Percentiles rank a stretch among this genome's conserved stretches.
Conservation (phyloP, 176 grass and related monocot genomes). For the Musa troglodytarum region DNA sequence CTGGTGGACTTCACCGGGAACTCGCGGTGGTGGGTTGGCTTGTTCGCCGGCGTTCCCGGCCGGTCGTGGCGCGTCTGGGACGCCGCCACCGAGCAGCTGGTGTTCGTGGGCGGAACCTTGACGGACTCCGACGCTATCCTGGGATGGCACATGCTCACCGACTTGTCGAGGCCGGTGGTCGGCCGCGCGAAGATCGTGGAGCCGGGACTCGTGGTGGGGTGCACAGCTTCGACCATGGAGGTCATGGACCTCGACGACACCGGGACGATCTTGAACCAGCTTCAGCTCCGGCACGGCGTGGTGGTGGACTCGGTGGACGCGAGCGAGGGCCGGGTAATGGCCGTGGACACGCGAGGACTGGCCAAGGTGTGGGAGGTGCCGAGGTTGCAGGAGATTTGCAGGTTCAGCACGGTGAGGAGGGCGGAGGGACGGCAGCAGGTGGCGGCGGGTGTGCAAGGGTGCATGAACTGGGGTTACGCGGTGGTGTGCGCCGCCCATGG, state of each 20-base stretch:
- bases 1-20: constrained; percentile 30
- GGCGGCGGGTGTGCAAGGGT: not conserved
- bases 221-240: constrained; percentile 25
- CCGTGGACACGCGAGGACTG: constrained; percentile 15
- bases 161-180: constrained; percentile 7
- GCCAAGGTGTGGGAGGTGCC: constrained; percentile 18
- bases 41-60: constrained; percentile 30
- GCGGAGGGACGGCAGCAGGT: not conserved
- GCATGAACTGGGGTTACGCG: constrained; percentile 39
- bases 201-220: constrained; percentile 10
- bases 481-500: constrained; percentile 2
- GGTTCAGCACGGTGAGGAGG: constrained; percentile 5
- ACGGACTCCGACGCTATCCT: constrained; percentile 23
- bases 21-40: constrained; percentile 29
- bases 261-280: constrained; percentile 6
- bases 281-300: constrained; percentile 7
- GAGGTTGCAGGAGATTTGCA: constrained; percentile 16
- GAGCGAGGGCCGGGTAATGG: constrained; percentile 10
- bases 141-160: constrained; percentile 33
- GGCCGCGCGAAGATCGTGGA: constrained; percentile 4
- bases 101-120: constrained; percentile 25
- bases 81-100: constrained; percentile 18
- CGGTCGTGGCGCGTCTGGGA: constrained; percentile 39
- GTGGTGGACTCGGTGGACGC: constrained; percentile 15
- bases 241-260: constrained; percentile 17